Conservation (phyloP, 2,329 filamentous ascomycete genomes). For the Sclerotinia subarctica region DNA sequence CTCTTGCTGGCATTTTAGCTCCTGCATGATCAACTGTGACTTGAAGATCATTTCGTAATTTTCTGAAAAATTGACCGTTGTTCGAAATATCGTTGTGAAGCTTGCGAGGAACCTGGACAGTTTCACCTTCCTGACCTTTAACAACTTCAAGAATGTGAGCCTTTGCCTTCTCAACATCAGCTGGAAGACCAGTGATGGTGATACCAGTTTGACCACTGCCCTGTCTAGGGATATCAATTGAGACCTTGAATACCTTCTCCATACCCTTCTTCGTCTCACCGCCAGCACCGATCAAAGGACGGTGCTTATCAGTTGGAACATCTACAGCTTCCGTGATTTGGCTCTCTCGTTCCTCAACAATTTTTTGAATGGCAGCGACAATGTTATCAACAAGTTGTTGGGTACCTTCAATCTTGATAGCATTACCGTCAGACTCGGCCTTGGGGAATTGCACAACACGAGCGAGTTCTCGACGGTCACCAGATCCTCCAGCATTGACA, state of each 20-base stretch:
- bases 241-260: constrained; percentile 81
- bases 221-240: constrained; percentile 87
- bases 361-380: constrained; percentile 72
- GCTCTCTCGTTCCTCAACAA: constrained; percentile 79
- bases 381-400: constrained; percentile 86
- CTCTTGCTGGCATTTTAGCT: constrained; percentile 69
- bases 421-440: constrained; percentile 75
- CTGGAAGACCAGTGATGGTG: constrained; percentile 77
- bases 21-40: constrained; percentile 92
- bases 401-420: constrained; percentile 84
- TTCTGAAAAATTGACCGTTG: constrained; percentile 91
- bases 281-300: constrained; percentile 84
- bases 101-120: constrained; percentile 75
- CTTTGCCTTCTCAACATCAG: constrained; percentile 81
- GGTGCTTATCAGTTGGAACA: constrained; percentile 85
- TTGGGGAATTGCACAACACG: constrained; percentile 94
- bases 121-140: constrained; percentile 86
- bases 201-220: constrained; percentile 79
- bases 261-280: constrained; percentile 83
- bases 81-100: constrained; percentile 83
- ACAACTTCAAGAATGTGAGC: constrained; percentile 74
- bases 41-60: constrained; percentile 77
- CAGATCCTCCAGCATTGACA: constrained; percentile 80
- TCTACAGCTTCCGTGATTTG: constrained; percentile 77
- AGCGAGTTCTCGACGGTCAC: constrained; percentile 77